Percentiles rank a stretch among this genome's conserved stretches.
phyloP scores from a whole-genome alignment of 2,329 filamentous ascomycete genomes.

The Rhytidhysteron rufulum region DNA sequence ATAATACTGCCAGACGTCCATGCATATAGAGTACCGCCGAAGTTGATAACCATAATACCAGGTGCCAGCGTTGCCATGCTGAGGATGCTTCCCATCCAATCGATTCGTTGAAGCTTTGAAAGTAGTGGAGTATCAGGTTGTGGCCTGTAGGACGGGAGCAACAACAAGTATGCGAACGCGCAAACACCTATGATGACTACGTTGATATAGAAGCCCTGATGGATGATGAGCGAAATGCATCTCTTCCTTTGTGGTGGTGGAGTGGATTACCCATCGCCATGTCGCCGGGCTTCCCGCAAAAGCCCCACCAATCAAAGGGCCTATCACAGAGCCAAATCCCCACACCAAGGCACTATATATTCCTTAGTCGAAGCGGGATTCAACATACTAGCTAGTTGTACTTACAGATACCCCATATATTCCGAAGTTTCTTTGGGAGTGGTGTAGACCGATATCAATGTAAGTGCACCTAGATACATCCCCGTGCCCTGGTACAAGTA shows the following conservation, averaged over 20 bases:
- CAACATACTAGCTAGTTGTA: no score
- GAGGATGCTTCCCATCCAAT: constrained; percentile 6
- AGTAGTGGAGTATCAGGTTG: constrained; percentile 5
- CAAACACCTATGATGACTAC: constrained; percentile 44
- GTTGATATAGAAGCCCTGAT: constrained; percentile 54
- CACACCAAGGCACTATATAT: no score
- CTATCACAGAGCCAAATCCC: no score
- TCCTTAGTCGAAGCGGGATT: no score
- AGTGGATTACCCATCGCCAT: constrained; percentile 19
- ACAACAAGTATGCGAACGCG: constrained; percentile 42
- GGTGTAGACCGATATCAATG: constrained; percentile 9
- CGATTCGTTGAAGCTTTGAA: constrained; percentile 2
- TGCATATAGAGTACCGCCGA: constrained; percentile 46
- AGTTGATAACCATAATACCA: constrained; percentile 45
- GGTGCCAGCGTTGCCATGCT: neutral
- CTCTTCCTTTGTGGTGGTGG: no score
- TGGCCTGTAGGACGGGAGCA: constrained; percentile 33
- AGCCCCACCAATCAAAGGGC: constrained; percentile 23
- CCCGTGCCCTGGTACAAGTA: no score
- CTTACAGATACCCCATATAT: constrained; percentile 12
- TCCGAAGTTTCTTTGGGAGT: constrained; percentile 9
- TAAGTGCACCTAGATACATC: constrained; percentile 22
- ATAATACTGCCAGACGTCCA: constrained; percentile 46
- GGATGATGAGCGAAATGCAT: constrained; percentile 3
- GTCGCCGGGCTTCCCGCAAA: constrained; percentile 14